Conservation (phyloP, 179 eudicot species). For the Patellifolia procumbens region DNA sequence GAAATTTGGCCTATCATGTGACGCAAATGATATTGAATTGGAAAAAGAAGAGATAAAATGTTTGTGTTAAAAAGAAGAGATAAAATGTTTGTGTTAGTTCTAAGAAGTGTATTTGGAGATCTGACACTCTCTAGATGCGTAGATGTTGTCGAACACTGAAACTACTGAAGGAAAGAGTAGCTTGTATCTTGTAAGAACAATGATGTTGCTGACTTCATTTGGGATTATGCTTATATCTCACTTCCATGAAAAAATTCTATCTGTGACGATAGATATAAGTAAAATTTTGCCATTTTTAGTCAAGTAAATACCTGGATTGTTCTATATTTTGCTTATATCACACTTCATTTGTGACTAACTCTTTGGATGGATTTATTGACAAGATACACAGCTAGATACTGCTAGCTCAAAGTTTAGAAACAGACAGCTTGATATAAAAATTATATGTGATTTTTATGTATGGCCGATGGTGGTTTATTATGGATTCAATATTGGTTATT, state of each 20-base stretch:
- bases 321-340: not conserved
- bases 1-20: not conserved
- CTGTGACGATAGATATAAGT: not conserved
- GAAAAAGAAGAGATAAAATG: not conserved
- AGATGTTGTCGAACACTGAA: not conserved
- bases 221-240: not conserved
- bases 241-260: not conserved
- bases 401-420: slow-evolving; percentile 5
- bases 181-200: not conserved
- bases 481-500: not conserved
- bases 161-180: not conserved
- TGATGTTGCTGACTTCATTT: not conserved
- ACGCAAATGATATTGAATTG: not conserved
- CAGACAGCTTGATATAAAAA: not conserved
- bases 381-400: too few species aligned
- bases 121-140: not conserved
- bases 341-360: not conserved
- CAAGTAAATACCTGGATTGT: not conserved
- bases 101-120: not conserved
- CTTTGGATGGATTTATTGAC: not conserved
- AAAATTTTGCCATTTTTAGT: not conserved
- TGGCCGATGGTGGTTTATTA: not conserved
- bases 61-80: not conserved
- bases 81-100: not conserved
- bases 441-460: not conserved